Percentiles rank a stretch among this genome's conserved stretches.
Evolutionary conservation across 768 basidiomycete genomes (phyloP).

Genomic region (Rhizopogon salebrosus): DNA sequence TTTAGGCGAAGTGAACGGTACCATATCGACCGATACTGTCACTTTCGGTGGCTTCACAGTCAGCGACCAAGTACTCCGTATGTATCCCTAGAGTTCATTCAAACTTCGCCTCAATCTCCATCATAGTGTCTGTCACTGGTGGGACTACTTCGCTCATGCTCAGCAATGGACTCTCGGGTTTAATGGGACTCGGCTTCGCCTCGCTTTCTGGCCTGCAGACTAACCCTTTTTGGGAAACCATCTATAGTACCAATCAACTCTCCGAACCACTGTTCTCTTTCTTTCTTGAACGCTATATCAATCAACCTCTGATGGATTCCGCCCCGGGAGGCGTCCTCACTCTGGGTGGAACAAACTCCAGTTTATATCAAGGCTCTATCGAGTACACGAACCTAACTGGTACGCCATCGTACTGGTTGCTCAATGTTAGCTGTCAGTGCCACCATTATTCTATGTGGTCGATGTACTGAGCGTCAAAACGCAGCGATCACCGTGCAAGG

Average conservation of each 20-base stretch:
- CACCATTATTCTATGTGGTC: background rate
- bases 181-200: slow-evolving; percentile 74
- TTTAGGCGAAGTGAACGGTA: slow-evolving; percentile 60
- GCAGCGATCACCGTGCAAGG: slow-evolving; percentile 61
- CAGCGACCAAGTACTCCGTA: slow-evolving; percentile 48
- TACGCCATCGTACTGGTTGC: slow-evolving; percentile 56
- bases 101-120: background rate
- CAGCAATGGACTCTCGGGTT: slow-evolving; percentile 51
- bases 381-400: slow-evolving; percentile 44
- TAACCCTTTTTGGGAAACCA: slow-evolving; percentile 62
- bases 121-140: slow-evolving; percentile 50
- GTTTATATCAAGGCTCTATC: slow-evolving; percentile 63
- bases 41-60: slow-evolving; percentile 60
- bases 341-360: slow-evolving; percentile 59
- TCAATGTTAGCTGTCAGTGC: slow-evolving; percentile 45
- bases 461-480: background rate
- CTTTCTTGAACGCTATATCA: slow-evolving; percentile 51
- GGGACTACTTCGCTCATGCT: slow-evolving; percentile 42
- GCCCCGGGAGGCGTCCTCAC: slow-evolving; percentile 68
- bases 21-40: slow-evolving; percentile 55
- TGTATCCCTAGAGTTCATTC: slow-evolving; percentile 3
- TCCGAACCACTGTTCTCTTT: slow-evolving; percentile 56
- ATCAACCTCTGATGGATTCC: slow-evolving; percentile 25
- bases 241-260: slow-evolving; percentile 38
- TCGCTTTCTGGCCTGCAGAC: slow-evolving; percentile 50